Conservation (phyloP, 2,329 filamentous ascomycete genomes). For the Colletotrichum karsti region DNA sequence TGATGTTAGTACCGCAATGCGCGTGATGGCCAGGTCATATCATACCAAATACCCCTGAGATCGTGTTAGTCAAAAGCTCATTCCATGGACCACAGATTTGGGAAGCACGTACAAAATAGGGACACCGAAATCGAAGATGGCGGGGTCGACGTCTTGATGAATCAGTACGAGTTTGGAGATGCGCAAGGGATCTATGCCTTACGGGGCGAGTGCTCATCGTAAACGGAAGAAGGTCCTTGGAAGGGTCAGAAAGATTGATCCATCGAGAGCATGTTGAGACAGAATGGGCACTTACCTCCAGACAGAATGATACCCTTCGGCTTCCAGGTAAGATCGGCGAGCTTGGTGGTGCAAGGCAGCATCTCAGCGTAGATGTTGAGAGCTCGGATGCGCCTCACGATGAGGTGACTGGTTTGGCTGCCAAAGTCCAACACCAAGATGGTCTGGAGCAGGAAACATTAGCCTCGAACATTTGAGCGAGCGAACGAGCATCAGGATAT, state of each 20-base stretch:
- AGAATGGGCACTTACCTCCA: too few species aligned
- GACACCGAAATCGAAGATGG: conserved; percentile 79
- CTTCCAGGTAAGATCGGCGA: conserved; percentile 78
- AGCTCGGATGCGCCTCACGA: conserved; percentile 77
- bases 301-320: conserved; percentile 81
- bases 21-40: too few species aligned
- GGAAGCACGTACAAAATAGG: conserved; percentile 51
- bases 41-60: conserved; percentile 55
- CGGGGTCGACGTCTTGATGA: conserved; percentile 73
- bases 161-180: conserved; percentile 12
- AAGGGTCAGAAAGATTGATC: neutral
- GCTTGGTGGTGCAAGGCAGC: conserved; percentile 86
- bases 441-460: conserved; percentile 53
- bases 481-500: too few species aligned
- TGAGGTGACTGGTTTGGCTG: neutral
- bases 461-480: too few species aligned
- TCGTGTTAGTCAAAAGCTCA: too few species aligned
- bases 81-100: too few species aligned
- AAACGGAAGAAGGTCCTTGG: conserved; percentile 73
- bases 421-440: conserved; percentile 78
- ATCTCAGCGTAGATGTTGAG: conserved; percentile 88
- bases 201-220: conserved; percentile 75
- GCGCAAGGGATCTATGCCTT: conserved; percentile 32
- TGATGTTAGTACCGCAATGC: too few species aligned
- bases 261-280: too few species aligned